Evolutionary conservation across 1,284 basidiomycete genomes (phyloP).

Genomic region (Agaricales sp.): DNA sequence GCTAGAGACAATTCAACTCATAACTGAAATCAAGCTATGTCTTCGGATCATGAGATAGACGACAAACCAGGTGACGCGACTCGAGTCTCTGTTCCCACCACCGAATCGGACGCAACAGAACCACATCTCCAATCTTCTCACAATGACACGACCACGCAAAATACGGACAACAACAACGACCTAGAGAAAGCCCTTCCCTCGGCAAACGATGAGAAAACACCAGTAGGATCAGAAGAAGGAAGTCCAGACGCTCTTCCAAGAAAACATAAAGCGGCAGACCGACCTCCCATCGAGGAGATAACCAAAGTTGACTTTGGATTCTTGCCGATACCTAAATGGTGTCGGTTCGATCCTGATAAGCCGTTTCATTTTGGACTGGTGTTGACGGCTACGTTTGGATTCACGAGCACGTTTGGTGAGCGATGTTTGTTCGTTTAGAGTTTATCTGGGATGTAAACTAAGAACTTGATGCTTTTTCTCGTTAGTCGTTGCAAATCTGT

Average conservation of each 20-base stretch:
- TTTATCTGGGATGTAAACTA: too few relatives aligned
- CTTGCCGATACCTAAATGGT: conserved; percentile 51
- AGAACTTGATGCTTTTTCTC: neutral
- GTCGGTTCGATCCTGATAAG: conserved; percentile 48
- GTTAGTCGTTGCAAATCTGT: conserved; percentile 51
- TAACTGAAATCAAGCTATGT: too few relatives aligned
- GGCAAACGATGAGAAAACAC: neutral
- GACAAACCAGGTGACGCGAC: too few relatives aligned
- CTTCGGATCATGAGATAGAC: too few relatives aligned
- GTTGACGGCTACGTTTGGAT: conserved; percentile 56
- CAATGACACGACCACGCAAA: too few relatives aligned
- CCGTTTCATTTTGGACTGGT: conserved; percentile 51
- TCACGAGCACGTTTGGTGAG: conserved; percentile 55
- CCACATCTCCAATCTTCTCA: too few relatives aligned
- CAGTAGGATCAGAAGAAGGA: neutral
- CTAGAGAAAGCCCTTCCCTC: too few relatives aligned
- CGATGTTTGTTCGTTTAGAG: conserved; percentile 4
- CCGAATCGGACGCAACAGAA: too few relatives aligned
- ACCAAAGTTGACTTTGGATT: conserved; percentile 42
- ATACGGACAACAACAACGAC: too few relatives aligned
- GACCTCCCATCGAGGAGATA: neutral
- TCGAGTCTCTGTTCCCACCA: too few relatives aligned
- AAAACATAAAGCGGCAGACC: too few relatives aligned
- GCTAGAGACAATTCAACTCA: too few relatives aligned
- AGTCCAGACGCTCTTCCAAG: neutral